Evolutionary conservation across 2,329 filamentous ascomycete genomes (phyloP).

Genomic region (Stachybotrys chlorohalonatus): DNA sequence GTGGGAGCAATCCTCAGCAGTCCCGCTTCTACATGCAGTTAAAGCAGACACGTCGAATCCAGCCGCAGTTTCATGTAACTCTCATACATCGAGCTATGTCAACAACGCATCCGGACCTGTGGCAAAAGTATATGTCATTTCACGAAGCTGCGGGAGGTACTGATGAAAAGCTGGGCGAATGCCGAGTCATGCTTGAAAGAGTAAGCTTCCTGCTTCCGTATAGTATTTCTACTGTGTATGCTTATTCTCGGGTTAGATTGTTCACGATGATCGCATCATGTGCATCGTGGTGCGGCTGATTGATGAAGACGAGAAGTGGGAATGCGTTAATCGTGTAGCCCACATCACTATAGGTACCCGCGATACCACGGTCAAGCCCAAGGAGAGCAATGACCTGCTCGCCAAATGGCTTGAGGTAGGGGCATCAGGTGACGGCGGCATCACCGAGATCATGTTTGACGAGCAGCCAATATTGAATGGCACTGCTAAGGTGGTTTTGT

Average conservation of each 20-base stretch:
- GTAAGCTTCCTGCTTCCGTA: conserved; percentile 21
- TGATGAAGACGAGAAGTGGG: conserved; percentile 47
- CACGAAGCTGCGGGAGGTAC: conserved; percentile 25
- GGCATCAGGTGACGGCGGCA: conserved; percentile 29
- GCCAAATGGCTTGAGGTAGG: conserved; percentile 60
- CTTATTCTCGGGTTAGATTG: conserved; percentile 37
- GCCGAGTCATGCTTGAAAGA: conserved; percentile 54
- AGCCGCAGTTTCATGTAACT: conserved; percentile 86
- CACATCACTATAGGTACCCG: conserved; percentile 89
- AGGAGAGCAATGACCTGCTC: conserved; percentile 85
- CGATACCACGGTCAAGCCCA: conserved; percentile 68
- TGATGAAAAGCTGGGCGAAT: conserved; percentile 44
- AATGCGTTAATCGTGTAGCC: conserved; percentile 67
- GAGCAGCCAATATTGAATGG: conserved; percentile 39
- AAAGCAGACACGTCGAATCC: conserved; percentile 63
- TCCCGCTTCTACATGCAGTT: conserved; percentile 64
- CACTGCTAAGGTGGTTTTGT: conserved; percentile 36
- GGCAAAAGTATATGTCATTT: conserved; percentile 63
- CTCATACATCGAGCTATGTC: conserved; percentile 71
- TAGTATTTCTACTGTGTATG: conserved; percentile 19
- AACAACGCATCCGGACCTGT: conserved; percentile 56
- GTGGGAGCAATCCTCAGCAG: conserved; percentile 33
- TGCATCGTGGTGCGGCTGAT: conserved; percentile 73
- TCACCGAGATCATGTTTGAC: conserved; percentile 40
- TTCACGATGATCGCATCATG: conserved; percentile 87